Percentiles rank a stretch among this genome's conserved stretches.
phyloP scores from a whole-genome alignment of 805 yeast genomes.

The Candida takata region DNA sequence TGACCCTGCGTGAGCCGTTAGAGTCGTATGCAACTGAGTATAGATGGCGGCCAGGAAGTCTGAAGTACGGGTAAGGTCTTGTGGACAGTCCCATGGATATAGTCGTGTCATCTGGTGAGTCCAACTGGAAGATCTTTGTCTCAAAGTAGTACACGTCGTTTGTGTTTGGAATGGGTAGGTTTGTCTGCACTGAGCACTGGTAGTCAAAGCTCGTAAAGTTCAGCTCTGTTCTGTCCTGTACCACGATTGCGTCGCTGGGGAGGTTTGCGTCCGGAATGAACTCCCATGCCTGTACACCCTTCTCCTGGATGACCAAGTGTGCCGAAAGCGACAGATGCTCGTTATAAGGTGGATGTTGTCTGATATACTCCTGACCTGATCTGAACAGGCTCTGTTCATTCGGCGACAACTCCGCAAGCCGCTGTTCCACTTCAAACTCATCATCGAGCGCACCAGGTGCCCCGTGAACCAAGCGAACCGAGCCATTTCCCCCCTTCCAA shows the following conservation, averaged over 20 bases:
- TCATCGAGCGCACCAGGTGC: slow-evolving; percentile 55
- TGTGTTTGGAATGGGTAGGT: slow-evolving; percentile 37
- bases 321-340: slow-evolving; percentile 24
- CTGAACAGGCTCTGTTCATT: slow-evolving; percentile 47
- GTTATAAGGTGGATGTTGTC: slow-evolving; percentile 16
- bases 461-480: slow-evolving; percentile 24
- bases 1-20: slow-evolving; percentile 61
- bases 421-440: slow-evolving; percentile 40
- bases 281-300: slow-evolving; percentile 81
- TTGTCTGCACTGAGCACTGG: slow-evolving; percentile 33
- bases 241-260: slow-evolving; percentile 42
- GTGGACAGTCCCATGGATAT: slow-evolving; percentile 64
- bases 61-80: slow-evolving; percentile 67
- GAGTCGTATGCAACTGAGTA: slow-evolving; percentile 71
- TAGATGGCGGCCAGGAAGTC: slow-evolving; percentile 66
- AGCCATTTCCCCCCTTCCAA: too few relatives aligned
- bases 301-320: slow-evolving; percentile 54
- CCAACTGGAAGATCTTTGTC: slow-evolving; percentile 42
- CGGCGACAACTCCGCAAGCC: slow-evolving; percentile 39
- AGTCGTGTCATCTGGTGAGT: slow-evolving; percentile 32
- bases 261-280: slow-evolving; percentile 41
- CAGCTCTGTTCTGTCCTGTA: slow-evolving; percentile 36
- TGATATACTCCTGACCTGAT: slow-evolving; percentile 34
- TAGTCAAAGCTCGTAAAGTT: slow-evolving; percentile 27
- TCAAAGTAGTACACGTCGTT: slow-evolving; percentile 71